Percentiles rank a stretch among this genome's conserved stretches.
Conservation (phyloP, 768 basidiomycete genomes). For the Pisolithus microcarpus region DNA sequence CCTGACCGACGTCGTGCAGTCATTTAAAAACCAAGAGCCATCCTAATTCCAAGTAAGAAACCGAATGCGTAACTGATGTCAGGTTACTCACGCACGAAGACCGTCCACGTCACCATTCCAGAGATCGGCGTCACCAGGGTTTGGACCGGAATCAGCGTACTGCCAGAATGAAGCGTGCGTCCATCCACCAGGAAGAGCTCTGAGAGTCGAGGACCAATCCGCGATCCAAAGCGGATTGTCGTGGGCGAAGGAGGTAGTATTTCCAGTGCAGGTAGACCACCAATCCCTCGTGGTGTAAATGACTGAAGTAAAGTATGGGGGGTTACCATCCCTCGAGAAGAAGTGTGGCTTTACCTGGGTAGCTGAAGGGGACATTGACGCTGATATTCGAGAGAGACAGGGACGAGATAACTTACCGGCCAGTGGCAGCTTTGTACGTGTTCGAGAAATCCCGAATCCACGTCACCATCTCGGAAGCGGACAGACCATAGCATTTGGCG, state of each 20-base stretch:
- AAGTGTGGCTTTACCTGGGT: conserved; percentile 29
- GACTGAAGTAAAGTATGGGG: conserved; percentile 22
- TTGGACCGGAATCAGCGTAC: conserved; percentile 46
- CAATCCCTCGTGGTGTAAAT: conserved; percentile 62
- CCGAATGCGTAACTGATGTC: neutral
- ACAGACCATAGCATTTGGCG: conserved; percentile 48
- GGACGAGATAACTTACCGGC: conserved; percentile 30
- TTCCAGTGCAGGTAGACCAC: conserved; percentile 64
- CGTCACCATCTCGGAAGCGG: conserved; percentile 46
- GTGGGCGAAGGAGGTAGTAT: conserved; percentile 41
- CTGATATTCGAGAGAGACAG: neutral
- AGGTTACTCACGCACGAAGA: conserved; percentile 12
- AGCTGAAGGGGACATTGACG: conserved; percentile 22
- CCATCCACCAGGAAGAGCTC: conserved; percentile 57
- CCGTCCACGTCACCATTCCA: conserved; percentile 49
- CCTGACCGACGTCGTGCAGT: neutral
- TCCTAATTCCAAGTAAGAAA: neutral
- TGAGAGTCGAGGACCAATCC: conserved; percentile 40
- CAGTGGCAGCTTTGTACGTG: conserved; percentile 45
- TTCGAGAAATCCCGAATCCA: conserved; percentile 59
- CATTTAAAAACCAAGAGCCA: neutral
- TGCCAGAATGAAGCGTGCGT: conserved; percentile 53
- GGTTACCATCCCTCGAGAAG: neutral
- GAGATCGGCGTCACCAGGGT: conserved; percentile 51
- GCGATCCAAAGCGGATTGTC: conserved; percentile 61